Conservation (phyloP, 768 basidiomycete genomes). For the Melanogaster broomeanus region DNA sequence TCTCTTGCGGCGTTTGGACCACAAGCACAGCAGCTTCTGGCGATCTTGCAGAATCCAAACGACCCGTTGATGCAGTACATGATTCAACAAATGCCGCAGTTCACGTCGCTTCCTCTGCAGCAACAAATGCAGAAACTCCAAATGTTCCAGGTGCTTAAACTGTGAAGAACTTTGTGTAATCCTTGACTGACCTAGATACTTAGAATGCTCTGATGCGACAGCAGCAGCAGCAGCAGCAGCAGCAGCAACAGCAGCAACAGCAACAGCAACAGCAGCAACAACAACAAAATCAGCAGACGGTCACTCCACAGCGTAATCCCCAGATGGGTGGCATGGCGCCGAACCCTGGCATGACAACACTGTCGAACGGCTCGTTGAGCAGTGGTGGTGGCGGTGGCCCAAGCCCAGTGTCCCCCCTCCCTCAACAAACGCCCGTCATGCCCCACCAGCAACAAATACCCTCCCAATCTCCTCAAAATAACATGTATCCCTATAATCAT, state of each 20-base stretch:
- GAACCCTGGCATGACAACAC: conserved; percentile 24
- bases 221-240: conserved; percentile 33
- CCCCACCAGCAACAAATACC: conserved; percentile 30
- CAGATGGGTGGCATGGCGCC: conserved; percentile 33
- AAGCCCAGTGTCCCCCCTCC: conserved; percentile 31
- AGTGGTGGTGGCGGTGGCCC: conserved; percentile 19
- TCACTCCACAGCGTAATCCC: conserved; percentile 25
- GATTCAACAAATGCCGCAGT: conserved; percentile 50
- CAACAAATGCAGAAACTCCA: conserved; percentile 64
- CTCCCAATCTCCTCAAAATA: conserved; percentile 29
- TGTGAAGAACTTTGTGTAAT: neutral
- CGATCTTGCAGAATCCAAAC: conserved; percentile 52
- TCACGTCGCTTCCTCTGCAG: conserved; percentile 49
- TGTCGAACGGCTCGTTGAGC: conserved; percentile 28
- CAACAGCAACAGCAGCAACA: conserved; percentile 34
- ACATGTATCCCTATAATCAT: conserved; percentile 32
- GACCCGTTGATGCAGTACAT: conserved; percentile 65
- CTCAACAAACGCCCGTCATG: conserved; percentile 30
- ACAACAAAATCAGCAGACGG: conserved; percentile 27
- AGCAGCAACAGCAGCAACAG: conserved; percentile 30
- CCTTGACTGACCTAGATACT: conserved; percentile 6
- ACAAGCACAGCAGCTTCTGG: conserved; percentile 44
- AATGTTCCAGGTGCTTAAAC: conserved; percentile 46
- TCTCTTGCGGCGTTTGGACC: conserved; percentile 23
- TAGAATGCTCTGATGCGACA: conserved; percentile 22